Percentiles rank a stretch among this genome's conserved stretches.
Conservation (phyloP, 371 early-diverging fungal genomes). For the Mucor indicus region DNA sequence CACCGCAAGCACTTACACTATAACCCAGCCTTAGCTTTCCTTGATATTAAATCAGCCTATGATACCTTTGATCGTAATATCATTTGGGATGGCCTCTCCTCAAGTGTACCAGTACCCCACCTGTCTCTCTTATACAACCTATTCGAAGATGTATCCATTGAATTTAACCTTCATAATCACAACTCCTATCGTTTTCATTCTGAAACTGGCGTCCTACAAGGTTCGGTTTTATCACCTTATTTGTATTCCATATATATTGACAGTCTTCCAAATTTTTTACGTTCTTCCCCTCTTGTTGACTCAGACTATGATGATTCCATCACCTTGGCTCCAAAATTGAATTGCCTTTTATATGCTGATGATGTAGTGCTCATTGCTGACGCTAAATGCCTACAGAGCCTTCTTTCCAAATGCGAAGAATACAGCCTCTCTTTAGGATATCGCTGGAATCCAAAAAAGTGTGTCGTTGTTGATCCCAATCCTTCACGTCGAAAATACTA, state of each 20-base stretch:
- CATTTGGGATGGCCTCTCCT: background rate
- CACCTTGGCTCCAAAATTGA: background rate
- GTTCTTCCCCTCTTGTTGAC: too few species aligned
- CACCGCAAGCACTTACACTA: background rate
- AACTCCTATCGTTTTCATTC: conserved; percentile 11
- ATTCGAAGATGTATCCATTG: conserved; percentile 14
- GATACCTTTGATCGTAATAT: conserved; percentile 9
- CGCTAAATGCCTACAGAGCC: too few species aligned
- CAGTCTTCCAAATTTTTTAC: conserved; percentile 10
- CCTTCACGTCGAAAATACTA: too few species aligned
- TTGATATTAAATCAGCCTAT: conserved; percentile 16
- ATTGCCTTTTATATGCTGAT: conserved; percentile 7
- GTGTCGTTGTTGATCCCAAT: too few species aligned
- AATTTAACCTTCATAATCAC: background rate
- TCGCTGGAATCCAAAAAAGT: conserved; percentile 10
- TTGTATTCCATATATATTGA: conserved; percentile 22
- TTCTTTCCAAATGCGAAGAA: conserved; percentile 4
- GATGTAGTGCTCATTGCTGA: conserved; percentile 3
- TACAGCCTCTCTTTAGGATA: conserved; percentile 6
- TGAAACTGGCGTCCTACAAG: conserved; percentile 10
- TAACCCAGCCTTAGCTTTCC: conserved; percentile 9
- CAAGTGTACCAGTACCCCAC: background rate
- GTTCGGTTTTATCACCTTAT: conserved; percentile 1
- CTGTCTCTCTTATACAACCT: conserved; percentile 9
- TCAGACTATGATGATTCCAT: background rate